phyloP scores from a whole-genome alignment of 2,329 filamentous ascomycete species.

The Sarocladium kiliense region DNA sequence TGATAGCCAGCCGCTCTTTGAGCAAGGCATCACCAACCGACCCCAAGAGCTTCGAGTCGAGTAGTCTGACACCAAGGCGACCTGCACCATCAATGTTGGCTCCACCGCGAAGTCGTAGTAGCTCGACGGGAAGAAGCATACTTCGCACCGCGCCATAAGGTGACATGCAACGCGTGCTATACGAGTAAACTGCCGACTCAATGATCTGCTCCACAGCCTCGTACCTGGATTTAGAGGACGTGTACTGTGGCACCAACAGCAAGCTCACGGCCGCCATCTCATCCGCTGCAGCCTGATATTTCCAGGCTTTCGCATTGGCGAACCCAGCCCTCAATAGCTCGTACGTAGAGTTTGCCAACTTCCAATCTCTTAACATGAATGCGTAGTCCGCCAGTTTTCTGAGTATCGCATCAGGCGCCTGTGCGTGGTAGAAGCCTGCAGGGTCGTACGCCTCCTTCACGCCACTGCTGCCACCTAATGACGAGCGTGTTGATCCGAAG shows the following conservation, averaged over 20 bases:
- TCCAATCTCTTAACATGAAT: slow-evolving; percentile 97
- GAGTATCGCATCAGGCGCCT: slow-evolving; percentile 84
- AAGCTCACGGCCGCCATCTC: slow-evolving; percentile 90
- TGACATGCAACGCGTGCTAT: slow-evolving; percentile 75
- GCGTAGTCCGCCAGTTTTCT: slow-evolving; percentile 91
- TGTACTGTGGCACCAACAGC: slow-evolving; percentile 67
- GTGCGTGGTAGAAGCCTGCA: slow-evolving; percentile 75
- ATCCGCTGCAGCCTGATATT: slow-evolving; percentile 85
- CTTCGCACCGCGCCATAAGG: slow-evolving; percentile 78
- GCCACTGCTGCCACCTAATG: slow-evolving; percentile 46
- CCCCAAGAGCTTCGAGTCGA: slow-evolving; percentile 74
- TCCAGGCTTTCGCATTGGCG: slow-evolving; percentile 94
- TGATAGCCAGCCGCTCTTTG: slow-evolving; percentile 79
- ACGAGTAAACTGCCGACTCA: slow-evolving; percentile 88
- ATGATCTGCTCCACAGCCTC: slow-evolving; percentile 84
- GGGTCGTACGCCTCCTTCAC: slow-evolving; percentile 70
- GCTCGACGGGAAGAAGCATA: slow-evolving; percentile 70
- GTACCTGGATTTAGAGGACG: slow-evolving; percentile 69
- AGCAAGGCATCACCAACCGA: slow-evolving; percentile 74
- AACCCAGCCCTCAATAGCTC: slow-evolving; percentile 87
- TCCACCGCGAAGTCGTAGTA: slow-evolving; percentile 75
- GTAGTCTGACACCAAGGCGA: slow-evolving; percentile 72
- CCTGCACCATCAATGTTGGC: slow-evolving; percentile 81
- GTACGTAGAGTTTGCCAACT: slow-evolving; percentile 85
- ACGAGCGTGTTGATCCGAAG: slow-evolving; percentile 65